phyloP scores from a whole-genome alignment of 179 eudicot species.

The Heliamphora pulchella region DNA sequence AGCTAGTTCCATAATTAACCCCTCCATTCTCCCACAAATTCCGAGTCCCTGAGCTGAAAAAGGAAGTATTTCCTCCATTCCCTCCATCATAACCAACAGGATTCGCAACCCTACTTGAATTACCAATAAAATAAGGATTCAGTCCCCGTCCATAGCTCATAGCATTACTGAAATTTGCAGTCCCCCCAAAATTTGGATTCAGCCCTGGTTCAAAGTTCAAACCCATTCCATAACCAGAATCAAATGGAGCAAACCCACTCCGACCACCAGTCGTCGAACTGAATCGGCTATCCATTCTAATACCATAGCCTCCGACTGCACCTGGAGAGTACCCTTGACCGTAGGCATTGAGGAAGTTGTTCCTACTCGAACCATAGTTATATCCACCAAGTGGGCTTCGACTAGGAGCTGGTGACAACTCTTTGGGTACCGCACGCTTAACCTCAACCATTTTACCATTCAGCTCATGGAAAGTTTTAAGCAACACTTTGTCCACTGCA shows the following conservation, averaged over 20 bases:
- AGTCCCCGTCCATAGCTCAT: constrained; percentile 56
- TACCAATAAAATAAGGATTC: constrained; percentile 50
- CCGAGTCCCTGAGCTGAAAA: constrained; percentile 50
- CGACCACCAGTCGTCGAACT: constrained; percentile 45
- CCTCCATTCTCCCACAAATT: constrained; percentile 74
- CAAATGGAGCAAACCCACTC: constrained; percentile 54
- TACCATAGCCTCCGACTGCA: constrained; percentile 50
- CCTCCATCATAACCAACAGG: constrained; percentile 51
- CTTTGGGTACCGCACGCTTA: constrained; percentile 85
- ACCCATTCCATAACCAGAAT: constrained; percentile 55
- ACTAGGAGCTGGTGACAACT: constrained; percentile 60
- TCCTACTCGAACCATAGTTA: constrained; percentile 48
- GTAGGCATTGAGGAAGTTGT: constrained; percentile 43
- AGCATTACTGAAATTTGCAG: constrained; percentile 35
- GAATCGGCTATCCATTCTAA: constrained; percentile 65
- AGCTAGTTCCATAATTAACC: constrained; percentile 42
- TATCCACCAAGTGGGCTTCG: constrained; percentile 51
- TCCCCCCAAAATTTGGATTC: constrained; percentile 47
- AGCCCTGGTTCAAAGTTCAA: constrained; percentile 58
- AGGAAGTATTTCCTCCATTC: constrained; percentile 57
- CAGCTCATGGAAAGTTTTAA: constrained; percentile 68
- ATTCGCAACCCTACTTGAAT: constrained; percentile 46
- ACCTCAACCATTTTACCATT: constrained; percentile 81
- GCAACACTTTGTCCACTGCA: constrained; percentile 61
- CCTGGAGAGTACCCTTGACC: constrained; percentile 53